These are phyloP conservation scores for Dioscorea cayenensis DNA, from an alignment of 116 monocot genomes.

Conservation along the genomic window DNA sequence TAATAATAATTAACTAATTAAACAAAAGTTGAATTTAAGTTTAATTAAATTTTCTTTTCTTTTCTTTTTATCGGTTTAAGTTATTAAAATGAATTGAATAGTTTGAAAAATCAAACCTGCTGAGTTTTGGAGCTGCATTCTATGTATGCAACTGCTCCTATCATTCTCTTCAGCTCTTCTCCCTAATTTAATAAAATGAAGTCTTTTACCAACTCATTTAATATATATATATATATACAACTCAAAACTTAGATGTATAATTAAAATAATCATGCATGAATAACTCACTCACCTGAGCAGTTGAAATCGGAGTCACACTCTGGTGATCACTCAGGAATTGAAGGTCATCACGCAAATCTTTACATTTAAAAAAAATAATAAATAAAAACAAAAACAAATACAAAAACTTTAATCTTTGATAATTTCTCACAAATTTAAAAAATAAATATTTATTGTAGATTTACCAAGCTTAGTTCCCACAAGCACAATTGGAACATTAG, in stretches of 20 bases:
- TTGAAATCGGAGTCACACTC: conserved; percentile 51
- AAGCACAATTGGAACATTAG: conserved; percentile 82
- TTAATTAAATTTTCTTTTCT: no score
- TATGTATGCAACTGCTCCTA: conserved; percentile 71
- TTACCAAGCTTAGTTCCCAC: conserved; percentile 91
- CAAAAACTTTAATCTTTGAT: no score
- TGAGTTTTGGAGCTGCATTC: conserved; percentile 84
- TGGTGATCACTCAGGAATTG: conserved; percentile 77
- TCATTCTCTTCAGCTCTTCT: conserved; percentile 70
- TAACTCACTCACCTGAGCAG: conserved; percentile 41
- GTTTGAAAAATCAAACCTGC: conserved; percentile 27
- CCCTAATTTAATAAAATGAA: conserved; percentile 26
- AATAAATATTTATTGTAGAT: neutral
- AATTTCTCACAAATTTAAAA: no score
- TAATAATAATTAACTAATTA: neutral
- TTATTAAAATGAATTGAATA: neutral
- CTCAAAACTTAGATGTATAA: no score
- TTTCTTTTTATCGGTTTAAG: neutral
- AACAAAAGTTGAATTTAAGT: no score
- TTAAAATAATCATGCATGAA: neutral
- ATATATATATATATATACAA: no score
- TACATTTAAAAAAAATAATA: conserved; percentile 8
- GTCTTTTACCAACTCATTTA: no score
- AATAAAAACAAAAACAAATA: no score
- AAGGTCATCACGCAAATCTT: conserved; percentile 77